Conservation (phyloP, 1,139 yeast species). For the Debaryomyces nepalensis region DNA sequence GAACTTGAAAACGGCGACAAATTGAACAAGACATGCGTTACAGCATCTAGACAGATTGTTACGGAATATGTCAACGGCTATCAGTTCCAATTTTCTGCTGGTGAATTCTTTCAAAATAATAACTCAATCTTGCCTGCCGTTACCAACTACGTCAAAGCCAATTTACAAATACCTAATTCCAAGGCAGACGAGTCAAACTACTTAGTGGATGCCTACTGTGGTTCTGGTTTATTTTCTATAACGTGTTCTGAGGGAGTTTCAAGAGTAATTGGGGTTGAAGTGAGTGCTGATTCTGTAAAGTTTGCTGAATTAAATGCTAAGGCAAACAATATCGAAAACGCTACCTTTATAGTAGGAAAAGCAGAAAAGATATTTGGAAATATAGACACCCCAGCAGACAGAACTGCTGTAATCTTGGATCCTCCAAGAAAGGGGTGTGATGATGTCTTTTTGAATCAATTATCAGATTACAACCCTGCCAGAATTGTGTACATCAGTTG, state of each 20-base stretch:
- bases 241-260: constrained; percentile 82
- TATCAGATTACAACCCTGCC: constrained; percentile 81
- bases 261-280: constrained; percentile 90
- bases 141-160: constrained; percentile 76
- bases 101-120: constrained; percentile 95
- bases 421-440: constrained; percentile 99
- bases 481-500: constrained; percentile 92
- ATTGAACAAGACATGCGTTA: constrained; percentile 57
- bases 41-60: constrained; percentile 78
- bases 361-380: constrained; percentile 88
- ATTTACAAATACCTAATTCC: constrained; percentile 52
- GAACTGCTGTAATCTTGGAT: constrained; percentile 89
- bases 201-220: constrained; percentile 96
- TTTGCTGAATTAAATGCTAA: constrained; percentile 85
- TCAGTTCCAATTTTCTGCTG: constrained; percentile 86
- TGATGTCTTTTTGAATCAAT: constrained; percentile 79
- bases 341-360: constrained; percentile 85
- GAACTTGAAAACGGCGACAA: constrained; percentile 24
- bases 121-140: constrained; percentile 86
- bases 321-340: constrained; percentile 72
- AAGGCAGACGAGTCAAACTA: constrained; percentile 52
- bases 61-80: constrained; percentile 76
- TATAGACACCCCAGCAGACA: constrained; percentile 67
- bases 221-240: constrained; percentile 91
- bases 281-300: constrained; percentile 86